These are phyloP conservation scores for Botrytis paeoniae DNA, from an alignment of 2,329 filamentous ascomycete genomes.

Conservation along the genomic window DNA sequence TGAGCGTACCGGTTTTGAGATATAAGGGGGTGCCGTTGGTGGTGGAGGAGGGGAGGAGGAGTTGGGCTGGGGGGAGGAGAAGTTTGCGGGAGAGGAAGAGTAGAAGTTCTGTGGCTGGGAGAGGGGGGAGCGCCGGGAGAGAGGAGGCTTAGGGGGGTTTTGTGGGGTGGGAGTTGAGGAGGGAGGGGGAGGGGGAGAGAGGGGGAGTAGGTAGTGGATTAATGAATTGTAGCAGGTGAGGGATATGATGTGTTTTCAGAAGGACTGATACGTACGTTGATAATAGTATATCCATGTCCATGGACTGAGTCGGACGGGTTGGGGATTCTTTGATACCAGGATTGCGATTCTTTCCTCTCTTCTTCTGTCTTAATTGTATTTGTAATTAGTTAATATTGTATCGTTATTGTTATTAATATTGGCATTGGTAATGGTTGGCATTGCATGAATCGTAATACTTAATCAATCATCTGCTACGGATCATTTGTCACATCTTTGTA, in stretches of 20 bases:
- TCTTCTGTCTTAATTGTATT: neutral
- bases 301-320: neutral
- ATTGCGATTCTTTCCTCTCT: neutral
- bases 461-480: neutral
- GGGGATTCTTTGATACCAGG: neutral
- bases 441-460: too few species aligned
- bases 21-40: constrained; percentile 19
- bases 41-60: neutral
- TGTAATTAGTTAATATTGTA: neutral
- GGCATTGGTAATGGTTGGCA: too few species aligned
- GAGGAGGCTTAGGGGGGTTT: neutral
- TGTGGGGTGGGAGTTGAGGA: neutral
- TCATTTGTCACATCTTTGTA: neutral
- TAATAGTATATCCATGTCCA: neutral
- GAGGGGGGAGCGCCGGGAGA: neutral
- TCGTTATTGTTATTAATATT: too few species aligned
- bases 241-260: too few species aligned
- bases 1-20: constrained; percentile 67
- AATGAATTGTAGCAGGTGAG: too few species aligned
- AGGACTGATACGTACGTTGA: neutral
- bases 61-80: neutral
- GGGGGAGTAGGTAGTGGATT: too few species aligned
- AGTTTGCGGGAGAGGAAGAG: neutral
- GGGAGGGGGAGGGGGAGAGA: too few species aligned
- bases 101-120: neutral